These are phyloP conservation scores for Torulaspora indica DNA, from an alignment of 805 yeast species.

Conservation along the genomic window DNA sequence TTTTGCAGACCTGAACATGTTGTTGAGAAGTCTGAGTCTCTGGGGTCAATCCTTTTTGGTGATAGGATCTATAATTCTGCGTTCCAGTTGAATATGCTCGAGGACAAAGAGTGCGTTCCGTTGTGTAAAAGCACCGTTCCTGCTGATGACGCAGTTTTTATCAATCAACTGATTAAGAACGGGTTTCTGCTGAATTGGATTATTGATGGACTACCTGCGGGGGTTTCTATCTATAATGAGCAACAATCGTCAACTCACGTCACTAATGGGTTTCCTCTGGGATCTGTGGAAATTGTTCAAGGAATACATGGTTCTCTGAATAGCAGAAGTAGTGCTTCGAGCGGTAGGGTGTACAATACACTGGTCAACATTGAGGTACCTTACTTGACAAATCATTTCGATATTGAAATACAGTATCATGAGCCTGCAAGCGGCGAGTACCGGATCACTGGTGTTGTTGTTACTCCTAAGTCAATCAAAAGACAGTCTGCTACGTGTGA, in stretches of 20 bases:
- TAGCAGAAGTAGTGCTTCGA: too few species aligned
- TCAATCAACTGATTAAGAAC: constrained; percentile 71
- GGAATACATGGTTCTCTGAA: constrained; percentile 19
- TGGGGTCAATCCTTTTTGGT: constrained; percentile 92
- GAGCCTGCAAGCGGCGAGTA: constrained; percentile 57
- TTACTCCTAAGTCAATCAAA: constrained; percentile 59
- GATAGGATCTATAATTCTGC: constrained; percentile 95
- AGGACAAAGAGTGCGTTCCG: constrained; percentile 60
- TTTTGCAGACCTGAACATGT: constrained; percentile 65
- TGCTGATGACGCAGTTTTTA: constrained; percentile 64
- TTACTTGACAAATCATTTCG: constrained; percentile 75
- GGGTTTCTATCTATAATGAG: constrained; percentile 52
- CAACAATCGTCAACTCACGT: constrained; percentile 50
- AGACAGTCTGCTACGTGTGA: constrained; percentile 39
- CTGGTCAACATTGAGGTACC: constrained; percentile 39
- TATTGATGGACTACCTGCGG: constrained; percentile 92
- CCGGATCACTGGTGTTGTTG: constrained; percentile 89
- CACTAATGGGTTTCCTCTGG: constrained; percentile 78
- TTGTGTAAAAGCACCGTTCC: constrained; percentile 61
- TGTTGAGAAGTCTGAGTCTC: constrained; percentile 72
- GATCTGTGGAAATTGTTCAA: constrained; percentile 53
- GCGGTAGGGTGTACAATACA: constrained; percentile 4
- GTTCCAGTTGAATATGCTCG: constrained; percentile 70
- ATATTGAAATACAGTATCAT: constrained; percentile 77
- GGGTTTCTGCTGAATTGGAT: constrained; percentile 90